Conservation (phyloP, 768 basidiomycete species). For the Podaxis sp. region DNA sequence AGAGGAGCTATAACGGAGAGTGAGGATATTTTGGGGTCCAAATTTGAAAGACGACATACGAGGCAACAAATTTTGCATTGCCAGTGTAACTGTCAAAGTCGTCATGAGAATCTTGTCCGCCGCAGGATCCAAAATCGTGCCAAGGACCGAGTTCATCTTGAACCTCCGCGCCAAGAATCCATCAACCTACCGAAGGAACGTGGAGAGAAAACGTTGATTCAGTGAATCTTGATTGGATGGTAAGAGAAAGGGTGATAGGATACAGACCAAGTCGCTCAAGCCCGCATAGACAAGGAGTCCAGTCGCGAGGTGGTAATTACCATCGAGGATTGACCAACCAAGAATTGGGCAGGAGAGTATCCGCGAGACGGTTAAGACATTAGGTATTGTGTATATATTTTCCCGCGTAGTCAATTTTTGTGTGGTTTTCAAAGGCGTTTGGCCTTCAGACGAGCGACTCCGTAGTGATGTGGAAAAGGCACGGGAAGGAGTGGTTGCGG, state of each 20-base stretch:
- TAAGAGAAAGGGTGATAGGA: background rate
- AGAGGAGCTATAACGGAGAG: constrained; percentile 62
- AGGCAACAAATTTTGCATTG: constrained; percentile 82
- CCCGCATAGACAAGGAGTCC: constrained; percentile 87
- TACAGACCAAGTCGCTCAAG: constrained; percentile 84
- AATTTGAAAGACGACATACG: constrained; percentile 44
- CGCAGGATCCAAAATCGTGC: constrained; percentile 94
- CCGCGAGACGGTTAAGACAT: constrained; percentile 83
- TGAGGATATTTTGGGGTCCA: background rate
- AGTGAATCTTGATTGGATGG: background rate
- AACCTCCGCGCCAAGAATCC: constrained; percentile 87
- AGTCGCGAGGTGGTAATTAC: constrained; percentile 79
- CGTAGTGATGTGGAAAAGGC: constrained; percentile 23
- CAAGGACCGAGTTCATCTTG: constrained; percentile 89
- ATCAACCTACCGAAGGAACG: constrained; percentile 61
- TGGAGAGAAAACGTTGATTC: background rate
- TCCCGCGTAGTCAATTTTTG: constrained; percentile 52
- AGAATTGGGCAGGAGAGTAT: constrained; percentile 88
- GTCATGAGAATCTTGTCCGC: constrained; percentile 97
- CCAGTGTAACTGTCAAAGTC: constrained; percentile 83
- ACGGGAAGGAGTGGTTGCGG: constrained; percentile 1
- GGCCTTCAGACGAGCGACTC: constrained; percentile 16
- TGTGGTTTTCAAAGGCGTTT: constrained; percentile 19
- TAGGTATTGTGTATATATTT: constrained; percentile 94
- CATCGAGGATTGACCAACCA: constrained; percentile 86